Evolutionary conservation across 768 basidiomycete species (phyloP).

Genomic region (Strobilomyces echinocephalus): DNA sequence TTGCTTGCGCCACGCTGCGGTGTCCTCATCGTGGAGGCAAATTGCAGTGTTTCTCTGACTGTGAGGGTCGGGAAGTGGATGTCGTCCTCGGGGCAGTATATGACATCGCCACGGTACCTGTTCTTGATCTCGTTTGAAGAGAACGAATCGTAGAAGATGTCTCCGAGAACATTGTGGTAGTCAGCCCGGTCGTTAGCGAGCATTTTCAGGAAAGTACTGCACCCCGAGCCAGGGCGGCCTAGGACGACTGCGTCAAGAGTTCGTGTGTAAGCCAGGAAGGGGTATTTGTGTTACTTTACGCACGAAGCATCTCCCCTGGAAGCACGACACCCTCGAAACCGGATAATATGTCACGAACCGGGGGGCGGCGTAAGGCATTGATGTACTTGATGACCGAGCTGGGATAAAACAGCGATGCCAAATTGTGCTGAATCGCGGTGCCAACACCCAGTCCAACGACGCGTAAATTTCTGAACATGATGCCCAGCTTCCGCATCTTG

Average conservation of each 20-base stretch:
- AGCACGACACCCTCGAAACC: conserved; percentile 61
- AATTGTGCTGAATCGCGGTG: conserved; percentile 43
- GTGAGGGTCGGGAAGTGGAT: conserved; percentile 35
- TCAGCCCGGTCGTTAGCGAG: conserved; percentile 42
- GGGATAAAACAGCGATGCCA: conserved; percentile 51
- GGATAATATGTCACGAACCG: conserved; percentile 56
- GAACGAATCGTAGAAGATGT: conserved; percentile 45
- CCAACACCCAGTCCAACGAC: conserved; percentile 47
- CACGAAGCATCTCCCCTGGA: conserved; percentile 74
- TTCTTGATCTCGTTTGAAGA: conserved; percentile 39
- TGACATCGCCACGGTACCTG: conserved; percentile 44
- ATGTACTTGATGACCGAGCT: conserved; percentile 35
- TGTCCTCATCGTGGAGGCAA: conserved; percentile 49
- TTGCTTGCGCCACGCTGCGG: conserved; percentile 26
- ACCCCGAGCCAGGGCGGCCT: conserved; percentile 71
- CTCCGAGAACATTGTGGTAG: conserved; percentile 38
- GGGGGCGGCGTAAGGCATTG: conserved; percentile 51
- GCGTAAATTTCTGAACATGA: conserved; percentile 46
- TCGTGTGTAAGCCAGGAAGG: not conserved
- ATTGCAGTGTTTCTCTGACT: conserved; percentile 43
- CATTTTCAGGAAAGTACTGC: conserved; percentile 48
- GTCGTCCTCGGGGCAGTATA: conserved; percentile 34
- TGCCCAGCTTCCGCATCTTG: conserved; percentile 41
- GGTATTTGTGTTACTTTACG: conserved; percentile 28
- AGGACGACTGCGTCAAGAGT: conserved; percentile 55